These are phyloP conservation scores for Aspergillus proliferans DNA, from an alignment of 2,329 filamentous ascomycete species.

Conservation along the genomic window DNA sequence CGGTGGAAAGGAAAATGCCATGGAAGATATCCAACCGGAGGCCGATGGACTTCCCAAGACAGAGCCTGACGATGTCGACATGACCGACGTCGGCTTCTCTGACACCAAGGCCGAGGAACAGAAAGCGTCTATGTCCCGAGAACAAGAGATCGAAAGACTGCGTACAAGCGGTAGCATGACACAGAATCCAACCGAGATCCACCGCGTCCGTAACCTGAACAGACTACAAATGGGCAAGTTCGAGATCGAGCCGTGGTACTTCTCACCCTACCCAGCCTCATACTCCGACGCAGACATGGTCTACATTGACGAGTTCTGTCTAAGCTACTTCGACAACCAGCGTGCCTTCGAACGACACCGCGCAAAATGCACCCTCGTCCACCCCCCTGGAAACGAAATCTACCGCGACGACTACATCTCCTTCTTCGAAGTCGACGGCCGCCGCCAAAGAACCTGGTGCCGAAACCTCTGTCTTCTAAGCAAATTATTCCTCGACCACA, in stretches of 20 bases:
- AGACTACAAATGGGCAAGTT: constrained; percentile 89
- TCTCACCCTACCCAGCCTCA: constrained; percentile 87
- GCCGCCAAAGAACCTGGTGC: constrained; percentile 97
- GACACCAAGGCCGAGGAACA: constrained; percentile 31
- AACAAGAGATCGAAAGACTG: constrained; percentile 94
- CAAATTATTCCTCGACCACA: constrained; percentile 96
- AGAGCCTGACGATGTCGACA: constrained; percentile 38
- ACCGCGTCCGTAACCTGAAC: constrained; percentile 88
- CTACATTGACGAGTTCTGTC: constrained; percentile 95
- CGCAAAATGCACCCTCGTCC: constrained; percentile 79
- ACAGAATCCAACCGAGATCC: constrained; percentile 94
- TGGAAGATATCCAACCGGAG: constrained; percentile 37
- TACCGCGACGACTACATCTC: constrained; percentile 87
- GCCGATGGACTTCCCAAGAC: constrained; percentile 35
- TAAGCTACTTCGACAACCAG: constrained; percentile 79
- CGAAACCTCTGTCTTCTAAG: constrained; percentile 94
- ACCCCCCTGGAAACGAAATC: constrained; percentile 96
- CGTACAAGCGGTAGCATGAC: constrained; percentile 96
- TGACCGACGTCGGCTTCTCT: constrained; percentile 32
- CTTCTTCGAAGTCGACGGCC: constrained; percentile 95
- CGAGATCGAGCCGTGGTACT: constrained; percentile 97
- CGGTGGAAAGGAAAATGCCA: constrained; percentile 56
- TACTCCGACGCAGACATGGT: constrained; percentile 86
- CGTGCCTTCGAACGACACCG: constrained; percentile 82
- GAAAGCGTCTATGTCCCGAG: constrained; percentile 49